These are phyloP conservation scores for Stemphylium lycopersici DNA, from an alignment of 2,329 filamentous ascomycete species.

Conservation along the genomic window DNA sequence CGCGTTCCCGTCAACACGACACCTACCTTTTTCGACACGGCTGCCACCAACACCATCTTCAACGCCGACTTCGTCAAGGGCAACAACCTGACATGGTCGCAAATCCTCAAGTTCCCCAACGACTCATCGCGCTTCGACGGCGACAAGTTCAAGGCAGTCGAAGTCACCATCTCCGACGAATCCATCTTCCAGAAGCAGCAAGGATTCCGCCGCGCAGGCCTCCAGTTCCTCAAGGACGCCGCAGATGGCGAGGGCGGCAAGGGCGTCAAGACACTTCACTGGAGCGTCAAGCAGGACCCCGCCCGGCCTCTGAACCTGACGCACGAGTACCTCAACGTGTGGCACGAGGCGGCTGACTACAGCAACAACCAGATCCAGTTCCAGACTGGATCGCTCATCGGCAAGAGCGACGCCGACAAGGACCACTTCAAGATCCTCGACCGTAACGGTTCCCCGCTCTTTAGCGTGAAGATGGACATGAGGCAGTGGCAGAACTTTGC, in stretches of 20 bases:
- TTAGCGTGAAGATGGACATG: slow-evolving; percentile 58
- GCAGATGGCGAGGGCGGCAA: slow-evolving; percentile 59
- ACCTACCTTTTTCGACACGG: slow-evolving; percentile 41
- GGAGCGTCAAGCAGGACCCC: slow-evolving; percentile 62
- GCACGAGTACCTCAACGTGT: slow-evolving; percentile 63
- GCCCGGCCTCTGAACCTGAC: slow-evolving; percentile 62
- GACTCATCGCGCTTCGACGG: slow-evolving; percentile 57
- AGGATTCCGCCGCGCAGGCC: slow-evolving; percentile 66
- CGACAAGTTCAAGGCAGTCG: slow-evolving; percentile 53
- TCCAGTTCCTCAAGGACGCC: slow-evolving; percentile 59
- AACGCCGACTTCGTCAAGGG: slow-evolving; percentile 62
- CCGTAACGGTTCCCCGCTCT: slow-evolving; percentile 51
- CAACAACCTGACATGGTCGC: slow-evolving; percentile 58
- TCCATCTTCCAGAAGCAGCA: slow-evolving; percentile 66
- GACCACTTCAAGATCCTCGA: slow-evolving; percentile 51
- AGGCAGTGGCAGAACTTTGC: slow-evolving; percentile 68
- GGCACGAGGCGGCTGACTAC: slow-evolving; percentile 50
- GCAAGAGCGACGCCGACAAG: slow-evolving; percentile 51
- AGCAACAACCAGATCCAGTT: slow-evolving; percentile 54
- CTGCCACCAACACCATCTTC: slow-evolving; percentile 52
- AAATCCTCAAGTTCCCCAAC: slow-evolving; percentile 58
- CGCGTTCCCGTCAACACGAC: slow-evolving; percentile 36
- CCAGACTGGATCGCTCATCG: slow-evolving; percentile 62
- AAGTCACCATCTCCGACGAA: slow-evolving; percentile 63
- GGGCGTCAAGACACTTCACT: slow-evolving; percentile 67